Evolutionary conservation across 1,284 basidiomycete species (phyloP).

Genomic region (Sporisorium graminicola): DNA sequence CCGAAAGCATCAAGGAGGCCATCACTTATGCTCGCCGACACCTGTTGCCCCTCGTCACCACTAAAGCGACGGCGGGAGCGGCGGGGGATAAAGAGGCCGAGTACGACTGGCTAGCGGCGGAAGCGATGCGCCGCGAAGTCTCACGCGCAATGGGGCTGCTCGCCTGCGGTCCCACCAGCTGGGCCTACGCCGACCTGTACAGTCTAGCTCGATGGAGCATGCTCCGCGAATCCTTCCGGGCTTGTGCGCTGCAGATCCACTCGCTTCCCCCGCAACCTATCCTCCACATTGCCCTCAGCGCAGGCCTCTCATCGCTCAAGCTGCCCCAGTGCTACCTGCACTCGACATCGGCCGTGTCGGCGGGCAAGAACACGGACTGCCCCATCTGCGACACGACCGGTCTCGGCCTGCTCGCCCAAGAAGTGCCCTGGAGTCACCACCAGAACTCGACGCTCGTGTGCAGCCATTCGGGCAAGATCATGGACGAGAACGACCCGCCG

Average conservation of each 20-base stretch:
- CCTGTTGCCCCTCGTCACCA: slow-evolving; percentile 76
- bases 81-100: slow-evolving; percentile 28
- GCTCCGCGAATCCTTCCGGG: slow-evolving; percentile 51
- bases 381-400: slow-evolving; percentile 83
- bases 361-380: slow-evolving; percentile 75
- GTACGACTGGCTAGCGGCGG: slow-evolving; percentile 31
- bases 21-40: slow-evolving; percentile 87
- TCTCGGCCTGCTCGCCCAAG: slow-evolving; percentile 80
- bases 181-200: slow-evolving; percentile 62
- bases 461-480: slow-evolving; percentile 86
- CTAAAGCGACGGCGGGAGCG: background rate
- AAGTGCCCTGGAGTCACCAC: slow-evolving; percentile 93
- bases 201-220: slow-evolving; percentile 33
- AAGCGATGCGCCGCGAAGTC: slow-evolving; percentile 32
- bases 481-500: slow-evolving; percentile 92
- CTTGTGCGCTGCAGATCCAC: slow-evolving; percentile 57
- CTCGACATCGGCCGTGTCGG: background rate
- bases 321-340: slow-evolving; percentile 55
- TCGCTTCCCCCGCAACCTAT: slow-evolving; percentile 55
- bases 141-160: slow-evolving; percentile 61
- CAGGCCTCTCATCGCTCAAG: slow-evolving; percentile 61
- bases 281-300: slow-evolving; percentile 64
- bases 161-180: slow-evolving; percentile 40
- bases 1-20: slow-evolving; percentile 76
- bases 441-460: slow-evolving; percentile 96